phyloP scores from a whole-genome alignment of 495 filamentous ascomycete species.

The Immersiella caudata region DNA sequence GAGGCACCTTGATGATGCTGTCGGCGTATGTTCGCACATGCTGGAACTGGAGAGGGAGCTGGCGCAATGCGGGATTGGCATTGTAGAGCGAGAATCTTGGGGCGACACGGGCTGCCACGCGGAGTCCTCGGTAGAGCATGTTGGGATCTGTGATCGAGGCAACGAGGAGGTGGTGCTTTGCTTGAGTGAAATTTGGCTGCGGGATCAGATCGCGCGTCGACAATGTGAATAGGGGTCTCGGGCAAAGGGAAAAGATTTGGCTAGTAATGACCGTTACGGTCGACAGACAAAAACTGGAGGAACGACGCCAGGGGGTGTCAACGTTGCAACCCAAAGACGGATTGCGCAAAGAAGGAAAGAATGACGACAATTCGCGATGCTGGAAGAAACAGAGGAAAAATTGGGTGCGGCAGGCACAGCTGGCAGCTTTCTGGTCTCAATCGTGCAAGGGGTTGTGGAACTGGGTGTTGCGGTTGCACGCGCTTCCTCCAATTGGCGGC shows the following conservation, averaged over 20 bases:
- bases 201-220: not conserved
- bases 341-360: not conserved
- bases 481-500: constrained; percentile 12
- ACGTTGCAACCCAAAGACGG: constrained; percentile 1
- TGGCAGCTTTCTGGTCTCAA: not conserved
- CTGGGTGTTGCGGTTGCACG: not conserved
- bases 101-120: constrained; percentile 51
- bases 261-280: not conserved
- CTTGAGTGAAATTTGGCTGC: not conserved
- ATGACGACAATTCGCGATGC: not conserved
- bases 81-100: constrained; percentile 36
- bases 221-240: not conserved
- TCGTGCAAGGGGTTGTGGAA: constrained; percentile 6
- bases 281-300: not conserved
- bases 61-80: constrained; percentile 42
- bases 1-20: constrained; percentile 85
- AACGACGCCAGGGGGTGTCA: not conserved
- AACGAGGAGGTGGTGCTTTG: not conserved
- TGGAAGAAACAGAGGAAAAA: not conserved
- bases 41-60: constrained; percentile 50
- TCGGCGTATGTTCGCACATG: constrained; percentile 68
- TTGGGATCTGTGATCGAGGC: constrained; percentile 17
- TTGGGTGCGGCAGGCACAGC: not conserved
- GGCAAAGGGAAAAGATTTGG: not conserved
- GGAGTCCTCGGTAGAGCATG: constrained; percentile 55